Conservation (phyloP, 2,329 filamentous ascomycete species). For the Pestalotiopsis sp. region DNA sequence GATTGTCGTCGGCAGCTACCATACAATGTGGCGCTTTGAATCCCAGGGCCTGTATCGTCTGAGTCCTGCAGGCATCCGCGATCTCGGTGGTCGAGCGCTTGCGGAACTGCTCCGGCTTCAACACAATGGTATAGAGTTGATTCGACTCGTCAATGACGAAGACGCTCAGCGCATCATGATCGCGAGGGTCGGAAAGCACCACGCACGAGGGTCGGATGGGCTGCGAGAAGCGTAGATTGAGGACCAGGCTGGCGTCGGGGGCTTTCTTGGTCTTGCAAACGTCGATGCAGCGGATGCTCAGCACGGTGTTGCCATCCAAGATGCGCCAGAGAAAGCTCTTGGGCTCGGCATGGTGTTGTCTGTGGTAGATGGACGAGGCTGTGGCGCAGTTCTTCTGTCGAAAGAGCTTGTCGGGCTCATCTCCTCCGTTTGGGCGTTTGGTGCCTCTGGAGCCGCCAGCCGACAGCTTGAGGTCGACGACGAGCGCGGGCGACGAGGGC, state of each 20-base stretch:
- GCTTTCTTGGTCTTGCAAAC: slow-evolving; percentile 70
- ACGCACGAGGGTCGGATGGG: slow-evolving; percentile 78
- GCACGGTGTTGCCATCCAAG: slow-evolving; percentile 74
- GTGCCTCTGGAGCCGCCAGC: slow-evolving; percentile 49
- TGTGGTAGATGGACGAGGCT: slow-evolving; percentile 83
- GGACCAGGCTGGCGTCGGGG: slow-evolving; percentile 71
- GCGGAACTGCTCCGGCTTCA: slow-evolving; percentile 82
- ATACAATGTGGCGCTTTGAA: slow-evolving; percentile 83
- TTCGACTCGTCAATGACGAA: slow-evolving; percentile 70
- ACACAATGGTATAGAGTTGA: slow-evolving; percentile 82
- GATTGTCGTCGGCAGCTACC: slow-evolving; percentile 71
- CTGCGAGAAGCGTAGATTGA: slow-evolving; percentile 78
- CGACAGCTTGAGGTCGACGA: slow-evolving; percentile 72
- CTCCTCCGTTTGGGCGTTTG: slow-evolving; percentile 42
- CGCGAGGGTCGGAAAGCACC: slow-evolving; percentile 77
- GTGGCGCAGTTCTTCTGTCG: slow-evolving; percentile 73
- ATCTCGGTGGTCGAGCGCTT: slow-evolving; percentile 71
- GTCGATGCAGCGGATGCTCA: slow-evolving; percentile 85
- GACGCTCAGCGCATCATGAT: slow-evolving; percentile 61
- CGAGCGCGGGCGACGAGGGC: slow-evolving; percentile 68
- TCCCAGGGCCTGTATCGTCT: slow-evolving; percentile 70
- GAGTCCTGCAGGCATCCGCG: slow-evolving; percentile 77
- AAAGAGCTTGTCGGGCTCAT: slow-evolving; percentile 76
- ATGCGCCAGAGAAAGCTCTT: slow-evolving; percentile 91
- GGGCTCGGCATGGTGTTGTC: slow-evolving; percentile 74